Evolutionary conservation across 2,329 filamentous ascomycete species (phyloP).

Genomic region (Aspergillus sp.): DNA sequence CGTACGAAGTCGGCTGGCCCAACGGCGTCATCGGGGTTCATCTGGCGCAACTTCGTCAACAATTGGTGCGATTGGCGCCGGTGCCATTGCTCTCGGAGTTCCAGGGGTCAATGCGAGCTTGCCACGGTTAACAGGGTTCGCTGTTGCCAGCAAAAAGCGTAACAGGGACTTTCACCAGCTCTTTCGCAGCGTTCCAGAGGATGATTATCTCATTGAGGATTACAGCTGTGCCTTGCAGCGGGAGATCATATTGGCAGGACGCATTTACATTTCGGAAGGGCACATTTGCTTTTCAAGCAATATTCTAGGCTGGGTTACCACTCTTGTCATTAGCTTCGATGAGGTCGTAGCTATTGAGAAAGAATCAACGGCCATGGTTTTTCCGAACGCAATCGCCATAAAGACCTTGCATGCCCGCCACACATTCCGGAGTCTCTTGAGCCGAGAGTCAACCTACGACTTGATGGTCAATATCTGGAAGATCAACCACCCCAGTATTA

Average conservation of each 20-base stretch:
- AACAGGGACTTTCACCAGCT: conserved; percentile 92
- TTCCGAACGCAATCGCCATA: conserved; percentile 96
- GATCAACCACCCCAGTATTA: conserved; percentile 86
- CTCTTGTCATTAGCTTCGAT: conserved; percentile 95
- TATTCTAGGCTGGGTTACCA: conserved; percentile 97
- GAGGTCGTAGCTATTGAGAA: conserved; percentile 97
- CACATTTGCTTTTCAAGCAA: conserved; percentile 99
- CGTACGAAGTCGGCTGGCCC: conserved; percentile 63
- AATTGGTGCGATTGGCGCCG: conserved; percentile 71
- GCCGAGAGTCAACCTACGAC: conserved; percentile 93
- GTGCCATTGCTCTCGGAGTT: conserved; percentile 67
- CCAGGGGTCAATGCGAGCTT: conserved; percentile 58
- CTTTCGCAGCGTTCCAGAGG: conserved; percentile 95
- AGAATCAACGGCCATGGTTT: conserved; percentile 89
- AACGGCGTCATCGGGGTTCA: conserved; percentile 76
- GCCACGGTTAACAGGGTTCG: conserved; percentile 87
- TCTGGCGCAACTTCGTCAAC: conserved; percentile 69
- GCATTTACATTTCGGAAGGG: conserved; percentile 93
- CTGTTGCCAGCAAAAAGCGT: conserved; percentile 91
- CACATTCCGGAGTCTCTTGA: conserved; percentile 92
- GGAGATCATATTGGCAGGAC: conserved; percentile 90
- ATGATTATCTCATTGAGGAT: conserved; percentile 97
- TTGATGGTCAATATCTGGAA: conserved; percentile 98
- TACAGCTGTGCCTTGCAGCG: conserved; percentile 95
- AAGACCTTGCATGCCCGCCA: conserved; percentile 94